Conservation (phyloP, 495 filamentous ascomycete species). For the Usnea hakonensis region DNA sequence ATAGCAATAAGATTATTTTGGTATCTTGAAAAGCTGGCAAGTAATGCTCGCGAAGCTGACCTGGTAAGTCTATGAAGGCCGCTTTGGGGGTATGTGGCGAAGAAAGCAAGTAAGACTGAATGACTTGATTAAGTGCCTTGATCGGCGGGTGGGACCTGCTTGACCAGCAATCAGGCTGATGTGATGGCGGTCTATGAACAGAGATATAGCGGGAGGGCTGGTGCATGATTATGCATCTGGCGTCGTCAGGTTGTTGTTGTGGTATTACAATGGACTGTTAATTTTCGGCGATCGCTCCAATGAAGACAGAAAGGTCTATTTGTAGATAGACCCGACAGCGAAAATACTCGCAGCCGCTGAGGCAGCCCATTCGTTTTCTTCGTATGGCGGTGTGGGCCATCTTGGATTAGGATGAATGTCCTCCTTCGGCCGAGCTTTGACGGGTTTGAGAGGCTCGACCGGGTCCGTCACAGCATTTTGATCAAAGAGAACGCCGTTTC, state of each 20-base stretch:
- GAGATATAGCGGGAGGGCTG: background rate
- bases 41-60: conserved; percentile 11
- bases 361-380: conserved; percentile 82
- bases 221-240: background rate
- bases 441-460: conserved; percentile 46
- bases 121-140: conserved; percentile 5
- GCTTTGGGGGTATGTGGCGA: conserved; percentile 19
- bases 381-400: conserved; percentile 95
- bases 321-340: conserved; percentile 49
- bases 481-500: conserved; percentile 62
- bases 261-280: background rate
- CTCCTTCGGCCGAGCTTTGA: conserved; percentile 37
- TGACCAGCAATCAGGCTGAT: conserved; percentile 11
- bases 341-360: conserved; percentile 71
- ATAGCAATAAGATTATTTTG: conserved; percentile 13
- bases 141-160: conserved; percentile 3
- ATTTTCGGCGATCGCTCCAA: background rate
- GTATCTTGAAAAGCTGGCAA: conserved; percentile 2
- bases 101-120: conserved; percentile 13
- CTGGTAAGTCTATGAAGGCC: conserved; percentile 17
- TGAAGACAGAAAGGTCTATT: conserved; percentile 22
- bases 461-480: conserved; percentile 54
- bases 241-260: background rate
- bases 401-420: conserved; percentile 52
- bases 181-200: conserved; percentile 5